Base-by-base conservation (phyloP, 179 eudicot species). In the Silene vulgaris region DNA sequence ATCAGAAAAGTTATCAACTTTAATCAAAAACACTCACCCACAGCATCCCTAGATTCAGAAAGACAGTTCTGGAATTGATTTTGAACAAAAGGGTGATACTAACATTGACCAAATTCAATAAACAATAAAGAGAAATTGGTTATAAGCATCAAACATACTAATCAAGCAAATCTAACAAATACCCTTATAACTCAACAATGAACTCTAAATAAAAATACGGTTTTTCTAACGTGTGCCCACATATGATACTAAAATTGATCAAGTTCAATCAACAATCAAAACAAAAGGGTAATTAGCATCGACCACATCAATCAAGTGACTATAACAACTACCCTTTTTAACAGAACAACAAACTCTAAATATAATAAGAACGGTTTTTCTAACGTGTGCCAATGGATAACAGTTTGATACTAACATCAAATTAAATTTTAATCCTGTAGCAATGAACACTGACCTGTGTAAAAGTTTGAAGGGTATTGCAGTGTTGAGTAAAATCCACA, bases 41-140 rank as follows among this genome's bases (percentile, higher is more conserved):
- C 1, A 77, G 9, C 54, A 77, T 29, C 19, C 75, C 75, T 69
- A 76, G 48, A 37, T 26, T 26, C 66, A 70, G n/a, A 29, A 40
- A 14, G 19, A 7, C 29, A 17, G 23, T 57, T 57, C 19, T 26
- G 28, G 13, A 63, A 63, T 26, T 4, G 3, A 63, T 63, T 26
- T 9, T 40, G 48, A 40, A 40, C 48, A 40, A 40, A 40, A 40
- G 2, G 48, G 48, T 40, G 48, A 40, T 40, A 40, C 1, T 40
- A 40, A 61, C 3, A 61, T 61, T 61, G 29, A 61, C 26, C 29
- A 61, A 21, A 1, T 61, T 61, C 26, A 57, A 40, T 20, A 11
- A 61, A 8, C 65, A 61, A 64, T 43, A 32, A 64, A 4, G 65
- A 65, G 13, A 50, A 23, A 23, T 23, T 23, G 26, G 26, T 23